Evolutionary conservation across 257 asterid species (phyloP).

Genomic region (Capsicum chinense): DNA sequence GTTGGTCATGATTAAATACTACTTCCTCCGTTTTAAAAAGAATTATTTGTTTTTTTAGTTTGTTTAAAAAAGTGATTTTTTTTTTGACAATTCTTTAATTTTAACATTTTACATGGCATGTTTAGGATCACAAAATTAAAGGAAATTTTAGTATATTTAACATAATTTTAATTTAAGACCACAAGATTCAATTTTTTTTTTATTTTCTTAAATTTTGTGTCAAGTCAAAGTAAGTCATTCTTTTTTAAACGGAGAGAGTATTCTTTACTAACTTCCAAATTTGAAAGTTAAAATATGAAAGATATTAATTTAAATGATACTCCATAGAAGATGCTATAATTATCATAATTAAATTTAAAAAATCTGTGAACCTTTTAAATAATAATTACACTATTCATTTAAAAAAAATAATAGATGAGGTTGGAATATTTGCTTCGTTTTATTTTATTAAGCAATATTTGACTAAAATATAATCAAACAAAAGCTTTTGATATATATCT

Average conservation of each 20-base stretch:
- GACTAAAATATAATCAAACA: neutral
- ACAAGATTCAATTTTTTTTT: too few relatives aligned
- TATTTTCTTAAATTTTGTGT: too few relatives aligned
- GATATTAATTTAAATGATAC: neutral
- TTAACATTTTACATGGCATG: too few relatives aligned
- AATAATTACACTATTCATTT: neutral
- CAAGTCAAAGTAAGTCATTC: too few relatives aligned
- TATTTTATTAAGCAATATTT: neutral
- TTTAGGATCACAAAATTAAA: too few relatives aligned
- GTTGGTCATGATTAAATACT: conserved; percentile 19
- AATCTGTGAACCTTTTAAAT: neutral
- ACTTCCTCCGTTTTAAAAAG: too few relatives aligned
- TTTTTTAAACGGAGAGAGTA: too few relatives aligned
- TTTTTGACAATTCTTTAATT: too few relatives aligned
- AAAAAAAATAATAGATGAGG: neutral
- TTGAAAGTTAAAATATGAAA: neutral
- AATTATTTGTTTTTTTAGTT: too few relatives aligned
- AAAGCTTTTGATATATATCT: neutral
- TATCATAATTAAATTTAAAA: neutral
- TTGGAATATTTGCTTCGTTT: neutral
- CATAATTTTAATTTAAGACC: too few relatives aligned
- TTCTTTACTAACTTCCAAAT: neutral
- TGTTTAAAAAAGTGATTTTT: too few relatives aligned
- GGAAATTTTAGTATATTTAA: too few relatives aligned
- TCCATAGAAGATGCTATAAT: neutral